Conservation (phyloP, 768 basidiomycete species). For the Cystobasidium tubakii region DNA sequence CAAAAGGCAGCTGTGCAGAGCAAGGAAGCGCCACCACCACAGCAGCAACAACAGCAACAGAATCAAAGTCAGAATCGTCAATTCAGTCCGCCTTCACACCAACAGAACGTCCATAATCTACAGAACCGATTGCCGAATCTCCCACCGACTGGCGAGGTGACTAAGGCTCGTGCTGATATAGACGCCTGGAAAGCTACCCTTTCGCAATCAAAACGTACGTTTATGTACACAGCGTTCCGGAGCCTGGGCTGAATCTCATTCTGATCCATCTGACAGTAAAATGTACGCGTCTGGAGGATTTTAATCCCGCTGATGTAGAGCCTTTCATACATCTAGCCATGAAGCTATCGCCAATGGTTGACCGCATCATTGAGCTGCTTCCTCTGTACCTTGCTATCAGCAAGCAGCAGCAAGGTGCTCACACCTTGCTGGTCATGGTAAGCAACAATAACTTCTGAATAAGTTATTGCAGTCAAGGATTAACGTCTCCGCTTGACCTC, state of each 20-base stretch:
- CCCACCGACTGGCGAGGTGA: slow-evolving; percentile 6
- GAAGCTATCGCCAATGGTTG: slow-evolving; percentile 40
- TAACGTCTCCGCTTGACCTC: not conserved
- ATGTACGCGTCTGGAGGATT: not conserved
- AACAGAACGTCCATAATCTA: slow-evolving; percentile 4
- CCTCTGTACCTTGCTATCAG: slow-evolving; percentile 44
- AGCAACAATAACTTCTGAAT: not conserved
- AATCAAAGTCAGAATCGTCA: not conserved
- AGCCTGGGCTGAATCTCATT: not conserved
- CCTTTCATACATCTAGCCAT: slow-evolving; percentile 32
- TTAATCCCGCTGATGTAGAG: slow-evolving; percentile 35
- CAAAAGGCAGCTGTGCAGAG: not conserved
- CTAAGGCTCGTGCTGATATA: slow-evolving; percentile 12
- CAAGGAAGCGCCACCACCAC: not conserved
- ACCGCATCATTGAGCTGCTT: slow-evolving; percentile 41
- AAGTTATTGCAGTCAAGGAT: not conserved
- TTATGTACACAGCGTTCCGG: not conserved
- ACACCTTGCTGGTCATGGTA: slow-evolving; percentile 42
- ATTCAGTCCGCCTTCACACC: not conserved
- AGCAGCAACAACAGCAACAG: not conserved
- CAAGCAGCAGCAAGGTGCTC: slow-evolving; percentile 13
- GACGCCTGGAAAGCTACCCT: slow-evolving; percentile 1
- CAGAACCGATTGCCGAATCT: slow-evolving; percentile 3
- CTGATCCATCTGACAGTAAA: not conserved
- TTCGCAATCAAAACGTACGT: not conserved